These are phyloP conservation scores for Globisporangium splendens DNA, from an alignment of 352 stramenopile genomes.

Conservation along the genomic window DNA sequence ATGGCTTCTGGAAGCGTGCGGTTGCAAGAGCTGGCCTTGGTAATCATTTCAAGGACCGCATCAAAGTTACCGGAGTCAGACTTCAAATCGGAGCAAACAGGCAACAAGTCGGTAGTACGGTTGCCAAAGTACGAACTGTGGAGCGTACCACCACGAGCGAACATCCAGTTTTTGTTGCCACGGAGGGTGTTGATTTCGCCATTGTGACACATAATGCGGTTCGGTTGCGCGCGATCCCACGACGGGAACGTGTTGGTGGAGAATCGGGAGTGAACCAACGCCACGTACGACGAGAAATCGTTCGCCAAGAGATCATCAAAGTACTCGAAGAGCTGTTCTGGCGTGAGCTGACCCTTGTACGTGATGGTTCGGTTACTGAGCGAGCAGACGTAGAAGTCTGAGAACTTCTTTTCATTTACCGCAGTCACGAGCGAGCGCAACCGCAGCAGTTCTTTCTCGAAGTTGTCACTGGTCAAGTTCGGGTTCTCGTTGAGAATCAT, in stretches of 20 bases:
- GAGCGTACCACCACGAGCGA: constrained; percentile 88
- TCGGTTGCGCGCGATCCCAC: constrained; percentile 94
- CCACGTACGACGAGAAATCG: constrained; percentile 92
- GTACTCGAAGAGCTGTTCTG: constrained; percentile 87
- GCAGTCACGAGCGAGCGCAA: constrained; percentile 50
- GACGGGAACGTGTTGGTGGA: constrained; percentile 98
- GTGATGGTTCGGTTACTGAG: constrained; percentile 93
- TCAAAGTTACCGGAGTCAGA: constrained; percentile 97
- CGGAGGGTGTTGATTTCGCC: constrained; percentile 98
- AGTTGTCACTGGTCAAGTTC: constrained; percentile 63
- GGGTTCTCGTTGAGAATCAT: constrained; percentile 87
- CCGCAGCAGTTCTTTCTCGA: constrained; percentile 90
- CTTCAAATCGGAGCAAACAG: constrained; percentile 93
- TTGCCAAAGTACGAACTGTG: constrained; percentile 90
- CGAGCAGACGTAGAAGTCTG: constrained; percentile 95
- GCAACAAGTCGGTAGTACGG: constrained; percentile 90
- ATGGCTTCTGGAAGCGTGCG: constrained; percentile 92
- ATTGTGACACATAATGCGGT: constrained; percentile 98
- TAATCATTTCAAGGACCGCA: constrained; percentile 92
- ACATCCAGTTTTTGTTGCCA: constrained; percentile 98
- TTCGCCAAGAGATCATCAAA: constrained; percentile 52
- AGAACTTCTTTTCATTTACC: constrained; percentile 68
- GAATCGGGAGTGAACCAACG: constrained; percentile 96
- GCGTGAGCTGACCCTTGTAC: constrained; percentile 97
- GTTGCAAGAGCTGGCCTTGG: constrained; percentile 88